These are phyloP conservation scores for Xylaria castorea DNA, from an alignment of 495 filamentous ascomycete species.

Conservation along the genomic window DNA sequence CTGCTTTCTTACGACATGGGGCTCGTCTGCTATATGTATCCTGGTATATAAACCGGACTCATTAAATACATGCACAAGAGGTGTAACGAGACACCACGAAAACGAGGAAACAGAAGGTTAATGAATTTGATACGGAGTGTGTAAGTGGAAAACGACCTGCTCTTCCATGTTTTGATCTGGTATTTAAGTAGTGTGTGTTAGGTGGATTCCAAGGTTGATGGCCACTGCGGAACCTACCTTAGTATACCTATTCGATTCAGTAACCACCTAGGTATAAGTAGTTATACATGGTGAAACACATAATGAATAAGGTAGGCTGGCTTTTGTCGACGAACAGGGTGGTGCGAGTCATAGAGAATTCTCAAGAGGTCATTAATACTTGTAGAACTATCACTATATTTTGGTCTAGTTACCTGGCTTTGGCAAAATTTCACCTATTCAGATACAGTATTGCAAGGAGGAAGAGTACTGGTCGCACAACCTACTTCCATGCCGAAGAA, in stretches of 20 bases:
- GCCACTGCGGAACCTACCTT: background rate
- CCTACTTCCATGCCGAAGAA: background rate
- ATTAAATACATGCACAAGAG: background rate
- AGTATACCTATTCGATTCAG: background rate
- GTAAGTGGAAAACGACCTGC: background rate
- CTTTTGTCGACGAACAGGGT: background rate
- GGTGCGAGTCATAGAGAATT: background rate
- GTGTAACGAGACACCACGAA: background rate
- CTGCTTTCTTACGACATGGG: constrained; percentile 7
- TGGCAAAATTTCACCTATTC: background rate
- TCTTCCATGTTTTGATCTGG: background rate
- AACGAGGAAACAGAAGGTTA: background rate
- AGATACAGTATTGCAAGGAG: background rate
- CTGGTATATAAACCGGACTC: background rate
- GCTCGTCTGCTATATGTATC: constrained; percentile 1
- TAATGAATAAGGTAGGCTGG: background rate
- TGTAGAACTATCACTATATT: background rate
- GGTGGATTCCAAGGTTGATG: too few relatives aligned
- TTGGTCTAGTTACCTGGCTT: background rate
- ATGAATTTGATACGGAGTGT: background rate
- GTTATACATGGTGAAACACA: background rate
- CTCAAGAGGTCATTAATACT: background rate
- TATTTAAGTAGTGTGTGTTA: background rate
- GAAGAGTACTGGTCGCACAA: background rate
- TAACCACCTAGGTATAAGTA: background rate